These are phyloP conservation scores for Diaporthe caulivora DNA, from an alignment of 2,329 filamentous ascomycete genomes.

Conservation along the genomic window DNA sequence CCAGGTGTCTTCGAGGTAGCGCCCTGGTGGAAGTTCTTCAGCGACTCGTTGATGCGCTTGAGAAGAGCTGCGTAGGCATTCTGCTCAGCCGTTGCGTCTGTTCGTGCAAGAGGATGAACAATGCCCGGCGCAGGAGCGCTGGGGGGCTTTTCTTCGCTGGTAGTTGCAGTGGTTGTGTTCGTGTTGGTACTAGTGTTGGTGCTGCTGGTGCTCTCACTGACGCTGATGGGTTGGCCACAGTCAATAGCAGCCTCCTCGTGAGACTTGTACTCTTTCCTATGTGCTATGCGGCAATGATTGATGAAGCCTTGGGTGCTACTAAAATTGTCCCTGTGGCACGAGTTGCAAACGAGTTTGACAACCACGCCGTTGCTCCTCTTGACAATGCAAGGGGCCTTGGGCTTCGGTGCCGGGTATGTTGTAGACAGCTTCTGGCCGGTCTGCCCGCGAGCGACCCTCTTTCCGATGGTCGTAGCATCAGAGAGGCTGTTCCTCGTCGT, in stretches of 20 bases:
- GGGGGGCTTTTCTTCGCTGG: slow-evolving; percentile 56
- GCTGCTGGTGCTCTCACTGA: slow-evolving; percentile 66
- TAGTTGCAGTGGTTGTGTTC: slow-evolving; percentile 58
- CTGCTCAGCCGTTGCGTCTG: slow-evolving; percentile 65
- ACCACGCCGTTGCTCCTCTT: slow-evolving; percentile 87
- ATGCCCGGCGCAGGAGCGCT: slow-evolving; percentile 57
- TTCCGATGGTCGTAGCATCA: slow-evolving; percentile 63
- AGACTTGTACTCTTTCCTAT: slow-evolving; percentile 93
- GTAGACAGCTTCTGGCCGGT: slow-evolving; percentile 75
- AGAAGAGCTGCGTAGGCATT: slow-evolving; percentile 64
- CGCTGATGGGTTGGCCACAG: slow-evolving; percentile 85
- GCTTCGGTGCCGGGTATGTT: slow-evolving; percentile 80
- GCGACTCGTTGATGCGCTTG: slow-evolving; percentile 66
- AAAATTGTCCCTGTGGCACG: slow-evolving; percentile 92
- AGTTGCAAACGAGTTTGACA: slow-evolving; percentile 90
- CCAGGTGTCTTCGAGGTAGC: slow-evolving; percentile 63
- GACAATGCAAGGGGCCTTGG: slow-evolving; percentile 85
- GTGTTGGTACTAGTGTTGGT: slow-evolving; percentile 59
- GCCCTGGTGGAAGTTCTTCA: slow-evolving; percentile 65
- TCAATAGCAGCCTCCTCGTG: slow-evolving; percentile 93
- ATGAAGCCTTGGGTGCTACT: slow-evolving; percentile 99
- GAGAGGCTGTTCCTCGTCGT: slow-evolving; percentile 81
- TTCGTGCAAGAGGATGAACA: slow-evolving; percentile 73
- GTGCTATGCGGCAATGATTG: slow-evolving; percentile 97
- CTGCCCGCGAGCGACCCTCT: slow-evolving; percentile 62